A percentile compares a stretch with the other conserved stretches of the same genome.
Conservation (phyloP, 2,329 filamentous ascomycete species). For the Claviceps capensis region DNA sequence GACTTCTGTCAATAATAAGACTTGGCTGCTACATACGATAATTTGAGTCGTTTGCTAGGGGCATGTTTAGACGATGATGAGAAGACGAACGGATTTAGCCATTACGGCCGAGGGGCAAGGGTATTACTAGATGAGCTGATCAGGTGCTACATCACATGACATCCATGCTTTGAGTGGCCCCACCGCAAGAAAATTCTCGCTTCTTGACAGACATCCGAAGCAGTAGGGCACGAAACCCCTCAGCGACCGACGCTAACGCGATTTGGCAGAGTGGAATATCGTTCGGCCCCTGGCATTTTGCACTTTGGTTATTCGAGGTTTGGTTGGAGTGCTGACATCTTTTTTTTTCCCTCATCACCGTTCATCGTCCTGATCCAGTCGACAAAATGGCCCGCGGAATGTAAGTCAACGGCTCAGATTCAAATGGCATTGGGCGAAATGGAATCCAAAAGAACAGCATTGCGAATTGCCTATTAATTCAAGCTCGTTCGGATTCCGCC, state of each 20-base stretch:
- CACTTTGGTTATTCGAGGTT: constrained; percentile 9
- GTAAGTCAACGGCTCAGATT: constrained; percentile 25
- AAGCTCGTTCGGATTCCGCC: not conserved
- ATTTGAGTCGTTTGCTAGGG: no score
- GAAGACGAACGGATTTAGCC: not conserved
- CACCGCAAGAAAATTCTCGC: not conserved
- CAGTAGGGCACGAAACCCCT: constrained; percentile 24
- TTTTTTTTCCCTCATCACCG: constrained; percentile 21
- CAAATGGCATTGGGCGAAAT: not conserved
- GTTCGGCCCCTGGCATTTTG: constrained; percentile 17
- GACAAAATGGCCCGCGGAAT: constrained; percentile 53
- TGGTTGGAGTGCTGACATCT: constrained; percentile 11
- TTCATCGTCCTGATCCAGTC: constrained; percentile 23
- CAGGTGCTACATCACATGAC: constrained; percentile 7
- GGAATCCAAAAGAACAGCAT: not conserved
- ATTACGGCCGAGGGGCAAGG: not conserved
- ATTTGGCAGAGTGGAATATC: constrained; percentile 15
- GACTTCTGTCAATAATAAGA: no score
- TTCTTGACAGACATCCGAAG: not conserved
- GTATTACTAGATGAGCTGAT: not conserved
- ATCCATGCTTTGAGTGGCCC: no score
- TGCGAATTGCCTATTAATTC: not conserved
- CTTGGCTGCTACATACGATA: no score
- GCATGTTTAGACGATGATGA: not conserved
- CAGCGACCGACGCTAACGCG: constrained; percentile 13